Evolutionary conservation across 2,329 filamentous ascomycete species (phyloP).

Genomic region (Cordyceps fumosorosea): DNA sequence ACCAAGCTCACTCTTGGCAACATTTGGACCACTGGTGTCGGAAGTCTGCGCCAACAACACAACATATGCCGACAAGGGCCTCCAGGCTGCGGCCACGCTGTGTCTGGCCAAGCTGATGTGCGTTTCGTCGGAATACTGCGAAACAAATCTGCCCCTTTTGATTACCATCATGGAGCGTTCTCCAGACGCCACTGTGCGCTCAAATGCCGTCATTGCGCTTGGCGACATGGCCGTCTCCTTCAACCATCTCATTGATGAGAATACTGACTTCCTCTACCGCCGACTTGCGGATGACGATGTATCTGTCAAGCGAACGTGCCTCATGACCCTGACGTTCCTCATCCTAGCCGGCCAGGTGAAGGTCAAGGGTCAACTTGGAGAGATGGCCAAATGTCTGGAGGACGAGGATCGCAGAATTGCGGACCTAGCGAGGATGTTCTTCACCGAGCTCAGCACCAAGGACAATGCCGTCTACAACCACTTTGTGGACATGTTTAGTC

Average conservation of each 20-base stretch:
- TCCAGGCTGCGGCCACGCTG: slow-evolving; percentile 88
- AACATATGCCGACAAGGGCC: slow-evolving; percentile 77
- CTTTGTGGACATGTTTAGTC: slow-evolving; percentile 97
- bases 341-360: slow-evolving; percentile 98
- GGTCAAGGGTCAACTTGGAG: slow-evolving; percentile 95
- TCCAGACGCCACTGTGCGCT: slow-evolving; percentile 83
- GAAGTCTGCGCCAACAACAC: slow-evolving; percentile 96
- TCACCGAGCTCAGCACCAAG: slow-evolving; percentile 93
- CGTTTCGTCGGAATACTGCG: slow-evolving; percentile 93
- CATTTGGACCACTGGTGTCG: slow-evolving; percentile 84
- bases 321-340: slow-evolving; percentile 97
- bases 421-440: slow-evolving; percentile 95
- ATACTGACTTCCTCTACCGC: slow-evolving; percentile 95
- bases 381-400: slow-evolving; percentile 98
- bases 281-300: slow-evolving; percentile 82
- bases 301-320: slow-evolving; percentile 90
- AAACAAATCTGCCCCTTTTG: slow-evolving; percentile 81
- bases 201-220: slow-evolving; percentile 92
- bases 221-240: slow-evolving; percentile 99
- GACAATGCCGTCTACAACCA: slow-evolving; percentile 99
- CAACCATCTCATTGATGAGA: slow-evolving; percentile 98
- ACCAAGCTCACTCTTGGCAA: slow-evolving; percentile 73
- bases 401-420: slow-evolving; percentile 92
- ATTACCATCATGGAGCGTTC: slow-evolving; percentile 98
- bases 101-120: slow-evolving; percentile 99